Conservation (phyloP, 768 basidiomycete species). For the Amanita polypyramis region DNA sequence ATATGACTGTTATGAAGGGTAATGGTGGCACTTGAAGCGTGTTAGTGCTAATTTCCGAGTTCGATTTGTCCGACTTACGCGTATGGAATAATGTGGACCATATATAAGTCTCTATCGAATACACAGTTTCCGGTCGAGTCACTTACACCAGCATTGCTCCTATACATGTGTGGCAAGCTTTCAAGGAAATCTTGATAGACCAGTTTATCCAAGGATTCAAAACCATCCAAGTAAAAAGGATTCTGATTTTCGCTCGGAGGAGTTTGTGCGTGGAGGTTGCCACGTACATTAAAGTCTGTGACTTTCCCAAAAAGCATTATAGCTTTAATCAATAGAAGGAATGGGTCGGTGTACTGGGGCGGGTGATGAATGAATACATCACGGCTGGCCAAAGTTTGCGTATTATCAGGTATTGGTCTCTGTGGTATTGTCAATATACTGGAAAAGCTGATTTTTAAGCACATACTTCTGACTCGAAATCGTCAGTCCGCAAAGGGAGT, state of each 20-base stretch:
- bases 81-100: slow-evolving; percentile 81
- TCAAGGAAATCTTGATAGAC: slow-evolving; percentile 58
- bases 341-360: slow-evolving; percentile 73
- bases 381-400: slow-evolving; percentile 56
- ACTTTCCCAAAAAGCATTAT: slow-evolving; percentile 80
- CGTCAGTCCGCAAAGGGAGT: slow-evolving; percentile 61
- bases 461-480: slow-evolving; percentile 68
- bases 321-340: slow-evolving; percentile 71
- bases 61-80: slow-evolving; percentile 44
- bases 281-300: slow-evolving; percentile 76
- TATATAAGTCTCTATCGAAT: slow-evolving; percentile 75
- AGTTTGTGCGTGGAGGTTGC: slow-evolving; percentile 55
- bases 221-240: slow-evolving; percentile 57
- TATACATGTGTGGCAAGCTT: slow-evolving; percentile 58
- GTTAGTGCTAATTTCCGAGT: slow-evolving; percentile 10
- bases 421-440: slow-evolving; percentile 16
- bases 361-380: slow-evolving; percentile 64
- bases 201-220: slow-evolving; percentile 59
- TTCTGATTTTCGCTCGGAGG: slow-evolving; percentile 64
- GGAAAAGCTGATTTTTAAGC: neutral
- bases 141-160: slow-evolving; percentile 50
- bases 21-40: slow-evolving; percentile 57
- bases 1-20: slow-evolving; percentile 81
- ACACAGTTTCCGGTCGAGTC: slow-evolving; percentile 46
- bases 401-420: slow-evolving; percentile 57